Base-by-base conservation (phyloP, 169 alveolate genomes). In the Eimeria acervulina region DNA sequence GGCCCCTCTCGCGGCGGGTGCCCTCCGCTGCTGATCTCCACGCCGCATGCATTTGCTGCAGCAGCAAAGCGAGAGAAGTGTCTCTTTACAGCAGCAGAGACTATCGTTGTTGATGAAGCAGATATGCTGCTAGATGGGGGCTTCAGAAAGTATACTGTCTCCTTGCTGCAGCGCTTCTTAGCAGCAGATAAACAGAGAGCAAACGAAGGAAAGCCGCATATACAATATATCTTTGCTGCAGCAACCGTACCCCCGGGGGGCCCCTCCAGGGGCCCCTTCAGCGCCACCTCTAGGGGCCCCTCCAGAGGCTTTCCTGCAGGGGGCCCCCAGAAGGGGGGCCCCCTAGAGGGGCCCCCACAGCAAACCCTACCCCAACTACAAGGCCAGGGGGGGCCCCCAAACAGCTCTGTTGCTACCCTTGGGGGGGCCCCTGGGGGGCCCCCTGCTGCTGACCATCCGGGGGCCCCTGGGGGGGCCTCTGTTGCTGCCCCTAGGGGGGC, bases 41-140 rank as follows among this genome's bases (percentile, higher is more conserved):
- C 83, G 10, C 83, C 83, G 83, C 83, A 72, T 31, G 83, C 83
- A 21, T 72, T 72, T 36, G 83, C 83, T 31, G 83, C 83, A 26
- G 83, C 52, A 12, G 44, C 89, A 19, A 74, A 47, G 19, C 23
- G 63, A 55, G 78, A 72, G 10, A 28, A 26, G 63, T 10, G 63
- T 1, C 95, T 72, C 1, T 91, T 91, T 40, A 44, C 72, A 8
- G 90, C 80, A 6, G 26, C 40, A 17, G 76, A 91, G 66, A 76
- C 74, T 63, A 51, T 91, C 7, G 95, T 72, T 0, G 17, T 91
- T 15, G 95, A 91, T 52, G 95, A 91, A 33, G 95, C 90, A 17
- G 95, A 91, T 52, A 91, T 91, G 95, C 95, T 91, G 21, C 95
- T 91, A 5, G 90, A 91, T 26, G 95, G 95, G 2, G 95, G 95